phyloP scores from a whole-genome alignment of 2,329 filamentous ascomycete species.

The Fusarium torreyae region DNA sequence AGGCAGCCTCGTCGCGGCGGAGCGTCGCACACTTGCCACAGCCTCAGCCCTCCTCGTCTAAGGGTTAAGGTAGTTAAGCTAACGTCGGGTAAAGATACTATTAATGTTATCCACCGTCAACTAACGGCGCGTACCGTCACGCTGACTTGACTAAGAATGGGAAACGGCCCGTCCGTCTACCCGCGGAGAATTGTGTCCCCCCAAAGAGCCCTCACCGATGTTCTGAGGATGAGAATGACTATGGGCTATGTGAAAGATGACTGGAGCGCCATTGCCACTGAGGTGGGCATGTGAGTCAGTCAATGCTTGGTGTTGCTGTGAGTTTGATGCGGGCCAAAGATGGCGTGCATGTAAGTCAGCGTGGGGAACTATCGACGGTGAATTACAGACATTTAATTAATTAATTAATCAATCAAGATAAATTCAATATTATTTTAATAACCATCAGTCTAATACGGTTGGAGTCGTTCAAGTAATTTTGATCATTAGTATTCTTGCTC shows the following conservation, averaged over 20 bases:
- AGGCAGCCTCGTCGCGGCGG: conserved; percentile 34
- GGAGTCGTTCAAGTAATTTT: background rate
- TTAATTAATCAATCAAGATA: background rate
- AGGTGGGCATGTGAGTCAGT: conserved; percentile 41
- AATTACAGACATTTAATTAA: background rate
- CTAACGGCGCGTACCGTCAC: conserved; percentile 9
- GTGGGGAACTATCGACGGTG: conserved; percentile 21
- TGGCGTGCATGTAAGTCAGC: conserved; percentile 30
- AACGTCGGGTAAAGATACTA: background rate
- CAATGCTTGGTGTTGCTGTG: conserved; percentile 16
- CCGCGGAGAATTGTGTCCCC: conserved; percentile 16
- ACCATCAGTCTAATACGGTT: background rate
- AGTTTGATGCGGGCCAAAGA: conserved; percentile 24
- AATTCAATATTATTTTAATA: background rate
- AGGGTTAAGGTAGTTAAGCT: too few relatives aligned
- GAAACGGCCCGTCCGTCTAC: conserved; percentile 29
- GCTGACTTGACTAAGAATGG: conserved; percentile 3
- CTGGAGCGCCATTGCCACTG: conserved; percentile 25
- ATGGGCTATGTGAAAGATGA: conserved; percentile 15
- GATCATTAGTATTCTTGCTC: background rate
- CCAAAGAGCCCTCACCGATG: conserved; percentile 36
- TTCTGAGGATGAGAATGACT: conserved; percentile 29
- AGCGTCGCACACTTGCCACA: conserved; percentile 39
- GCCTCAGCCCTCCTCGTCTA: background rate
- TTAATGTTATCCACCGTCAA: background rate